phyloP scores from a whole-genome alignment of 441 rosid genomes.

The Pelargonium citronellum region DNA sequence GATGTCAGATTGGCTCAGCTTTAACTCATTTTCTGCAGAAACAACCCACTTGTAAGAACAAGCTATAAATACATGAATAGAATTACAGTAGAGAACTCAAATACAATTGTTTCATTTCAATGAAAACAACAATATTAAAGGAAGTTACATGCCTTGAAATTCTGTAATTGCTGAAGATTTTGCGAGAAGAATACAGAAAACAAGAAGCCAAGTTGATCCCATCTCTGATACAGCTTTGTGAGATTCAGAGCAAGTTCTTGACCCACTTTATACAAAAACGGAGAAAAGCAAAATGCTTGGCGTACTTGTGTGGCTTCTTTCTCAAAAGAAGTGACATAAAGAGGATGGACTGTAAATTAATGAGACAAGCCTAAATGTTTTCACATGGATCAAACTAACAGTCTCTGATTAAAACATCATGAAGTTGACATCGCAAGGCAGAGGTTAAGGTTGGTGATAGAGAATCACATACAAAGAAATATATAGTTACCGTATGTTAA shows the following conservation, averaged over 20 bases:
- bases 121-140: not conserved
- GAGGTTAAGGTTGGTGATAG: not conserved
- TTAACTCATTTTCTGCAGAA: constrained; percentile 19
- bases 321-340: not conserved
- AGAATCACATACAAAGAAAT: too few relatives aligned
- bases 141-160: constrained; percentile 11
- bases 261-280: not conserved
- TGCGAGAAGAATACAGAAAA: constrained; percentile 10
- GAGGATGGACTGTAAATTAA: not conserved
- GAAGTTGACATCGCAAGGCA: not conserved
- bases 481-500: too few relatives aligned
- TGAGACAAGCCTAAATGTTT: constrained; percentile 2
- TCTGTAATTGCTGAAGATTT: constrained; percentile 3
- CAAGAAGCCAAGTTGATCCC: not conserved
- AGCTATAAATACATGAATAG: not conserved
- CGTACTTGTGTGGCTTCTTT: not conserved
- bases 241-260: not conserved
- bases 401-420: not conserved
- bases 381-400: constrained; percentile 17
- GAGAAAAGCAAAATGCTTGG: constrained; percentile 8
- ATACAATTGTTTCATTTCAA: not conserved
- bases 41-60: not conserved
- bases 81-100: not conserved
- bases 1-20: not conserved
- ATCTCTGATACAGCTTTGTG: constrained; percentile 3